Conservation (phyloP, 2,329 filamentous ascomycete species). For the Trichoderma simmonsii region DNA sequence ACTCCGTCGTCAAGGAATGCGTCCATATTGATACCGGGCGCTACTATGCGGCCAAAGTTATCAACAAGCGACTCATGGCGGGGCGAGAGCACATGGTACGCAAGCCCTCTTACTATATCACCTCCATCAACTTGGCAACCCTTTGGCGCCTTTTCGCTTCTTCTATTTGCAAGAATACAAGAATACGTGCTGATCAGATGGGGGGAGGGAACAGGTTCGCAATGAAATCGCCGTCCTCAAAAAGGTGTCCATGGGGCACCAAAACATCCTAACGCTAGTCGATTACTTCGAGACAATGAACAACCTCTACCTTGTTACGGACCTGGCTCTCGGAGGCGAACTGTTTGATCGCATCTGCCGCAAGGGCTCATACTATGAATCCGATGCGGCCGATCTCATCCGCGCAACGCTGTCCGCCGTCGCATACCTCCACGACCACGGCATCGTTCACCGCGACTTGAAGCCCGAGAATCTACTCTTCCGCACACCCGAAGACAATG, state of each 20-base stretch:
- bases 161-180: neutral
- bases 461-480: slow-evolving; percentile 98
- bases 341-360: slow-evolving; percentile 98
- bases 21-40: slow-evolving; percentile 96
- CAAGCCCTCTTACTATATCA: neutral
- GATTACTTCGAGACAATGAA: slow-evolving; percentile 99
- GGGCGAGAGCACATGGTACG: slow-evolving; percentile 95
- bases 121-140: neutral
- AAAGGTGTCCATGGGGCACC: slow-evolving; percentile 97
- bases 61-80: slow-evolving; percentile 98
- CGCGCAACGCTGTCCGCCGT: slow-evolving; percentile 95
- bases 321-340: slow-evolving; percentile 92
- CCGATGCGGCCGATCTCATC: slow-evolving; percentile 91
- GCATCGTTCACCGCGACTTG: slow-evolving; percentile 95
- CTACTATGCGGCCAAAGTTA: slow-evolving; percentile 98
- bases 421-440: slow-evolving; percentile 96
- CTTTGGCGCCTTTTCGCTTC: too few relatives aligned
- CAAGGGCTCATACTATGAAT: slow-evolving; percentile 98
- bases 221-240: slow-evolving; percentile 98
- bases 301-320: slow-evolving; percentile 96
- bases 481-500: slow-evolving; percentile 94
- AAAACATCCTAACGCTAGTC: slow-evolving; percentile 95
- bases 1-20: slow-evolving; percentile 98
- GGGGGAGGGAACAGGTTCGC: slow-evolving; percentile 60
- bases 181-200: neutral